Conservation (phyloP, 805 yeast species). For the Yarrowia sp. region DNA sequence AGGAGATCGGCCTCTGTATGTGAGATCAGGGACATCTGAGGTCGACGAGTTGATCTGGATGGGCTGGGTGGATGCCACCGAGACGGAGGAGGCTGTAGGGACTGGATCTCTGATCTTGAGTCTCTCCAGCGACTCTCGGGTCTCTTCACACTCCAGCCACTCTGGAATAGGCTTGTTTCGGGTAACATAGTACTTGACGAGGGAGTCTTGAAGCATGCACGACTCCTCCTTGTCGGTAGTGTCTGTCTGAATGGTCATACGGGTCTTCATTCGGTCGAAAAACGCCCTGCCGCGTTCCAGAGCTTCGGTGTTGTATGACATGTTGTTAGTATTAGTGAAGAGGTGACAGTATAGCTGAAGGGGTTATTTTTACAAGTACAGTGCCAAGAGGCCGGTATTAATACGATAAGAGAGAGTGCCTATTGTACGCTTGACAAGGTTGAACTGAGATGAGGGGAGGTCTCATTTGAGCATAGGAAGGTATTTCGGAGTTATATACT, state of each 20-base stretch:
- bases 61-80: neutral
- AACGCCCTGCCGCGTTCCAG: conserved; percentile 25
- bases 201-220: conserved; percentile 6
- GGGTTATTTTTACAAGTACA: neutral
- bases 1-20: conserved; percentile 1
- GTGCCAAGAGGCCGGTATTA: conserved; percentile 3
- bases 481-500: conserved; percentile 5
- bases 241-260: neutral
- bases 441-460: neutral
- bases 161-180: conserved; percentile 22
- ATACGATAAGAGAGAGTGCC: neutral
- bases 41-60: neutral
- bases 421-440: neutral
- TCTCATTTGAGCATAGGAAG: neutral
- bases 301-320: conserved; percentile 21
- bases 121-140: neutral
- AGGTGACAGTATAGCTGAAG: neutral
- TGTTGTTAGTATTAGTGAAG: neutral
- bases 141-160: conserved; percentile 7
- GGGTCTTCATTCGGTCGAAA: conserved; percentile 21
- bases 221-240: neutral
- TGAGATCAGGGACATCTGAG: neutral
- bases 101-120: neutral
- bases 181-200: conserved; percentile 14
- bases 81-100: neutral